phyloP scores from a whole-genome alignment of 2,329 filamentous ascomycete species.

The Sporothrix variecibatus region DNA sequence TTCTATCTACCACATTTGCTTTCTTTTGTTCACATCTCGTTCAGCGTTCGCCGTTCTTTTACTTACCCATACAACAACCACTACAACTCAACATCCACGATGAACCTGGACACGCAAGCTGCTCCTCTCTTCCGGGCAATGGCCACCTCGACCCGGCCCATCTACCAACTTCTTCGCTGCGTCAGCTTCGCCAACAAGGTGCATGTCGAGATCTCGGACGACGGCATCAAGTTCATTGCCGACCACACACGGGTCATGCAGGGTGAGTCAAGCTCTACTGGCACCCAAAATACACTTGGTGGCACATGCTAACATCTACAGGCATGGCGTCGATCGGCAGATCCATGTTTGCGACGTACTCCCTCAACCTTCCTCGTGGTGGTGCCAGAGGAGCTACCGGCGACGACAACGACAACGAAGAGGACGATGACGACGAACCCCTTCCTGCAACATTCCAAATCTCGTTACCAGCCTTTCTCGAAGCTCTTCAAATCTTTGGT shows the following conservation, averaged over 20 bases:
- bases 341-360: constrained; percentile 83
- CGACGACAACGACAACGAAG: constrained; percentile 42
- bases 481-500: constrained; percentile 94
- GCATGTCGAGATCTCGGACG: constrained; percentile 73
- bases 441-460: constrained; percentile 73
- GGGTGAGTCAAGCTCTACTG: constrained; percentile 54
- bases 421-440: constrained; percentile 43
- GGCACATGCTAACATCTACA: constrained; percentile 35
- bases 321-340: constrained; percentile 84
- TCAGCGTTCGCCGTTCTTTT: not conserved
- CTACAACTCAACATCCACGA: not conserved
- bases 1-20: not conserved
- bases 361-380: constrained; percentile 56
- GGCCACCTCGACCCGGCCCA: constrained; percentile 73
- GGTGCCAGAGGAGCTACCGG: constrained; percentile 22
- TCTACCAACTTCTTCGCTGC: constrained; percentile 63
- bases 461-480: constrained; percentile 81
- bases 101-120: constrained; percentile 7
- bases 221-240: constrained; percentile 83
- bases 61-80: not conserved
- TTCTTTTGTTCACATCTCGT: not conserved
- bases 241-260: constrained; percentile 91
- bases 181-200: constrained; percentile 62
- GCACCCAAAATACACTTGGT: not conserved
- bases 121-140: constrained; percentile 69